Evolutionary conservation across 2,329 filamentous ascomycete genomes (phyloP).

Genomic region (Venturia nashicola): DNA sequence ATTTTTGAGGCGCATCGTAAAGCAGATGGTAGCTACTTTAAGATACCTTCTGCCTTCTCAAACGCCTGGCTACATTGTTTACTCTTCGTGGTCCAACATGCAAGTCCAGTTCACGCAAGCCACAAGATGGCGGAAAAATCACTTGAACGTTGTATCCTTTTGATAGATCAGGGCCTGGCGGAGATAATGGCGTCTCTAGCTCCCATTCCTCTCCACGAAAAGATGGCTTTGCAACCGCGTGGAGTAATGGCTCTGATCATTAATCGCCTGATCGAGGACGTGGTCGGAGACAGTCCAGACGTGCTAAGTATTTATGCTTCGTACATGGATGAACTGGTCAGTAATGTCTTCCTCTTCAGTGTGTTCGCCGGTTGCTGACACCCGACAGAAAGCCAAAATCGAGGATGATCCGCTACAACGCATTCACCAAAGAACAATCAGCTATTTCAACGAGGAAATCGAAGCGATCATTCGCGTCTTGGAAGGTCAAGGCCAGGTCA

Average conservation of each 20-base stretch:
- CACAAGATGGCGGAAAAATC: background rate
- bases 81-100: background rate
- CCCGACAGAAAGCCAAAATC: background rate
- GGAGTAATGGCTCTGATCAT: background rate
- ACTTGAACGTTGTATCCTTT: background rate
- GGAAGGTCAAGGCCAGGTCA: background rate
- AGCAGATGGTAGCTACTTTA: background rate
- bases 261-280: background rate
- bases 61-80: constrained; percentile 4
- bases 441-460: constrained; percentile 2
- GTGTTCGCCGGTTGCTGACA: background rate
- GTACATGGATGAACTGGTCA: constrained; percentile 1
- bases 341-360: background rate
- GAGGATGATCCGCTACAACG: constrained; percentile 3
- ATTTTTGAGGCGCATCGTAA: background rate
- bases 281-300: background rate
- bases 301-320: background rate
- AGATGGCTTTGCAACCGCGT: background rate
- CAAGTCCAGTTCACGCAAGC: background rate
- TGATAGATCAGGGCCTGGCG: background rate
- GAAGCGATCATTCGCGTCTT: background rate
- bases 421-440: constrained; percentile 2
- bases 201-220: background rate
- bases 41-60: background rate
- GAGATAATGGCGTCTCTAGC: background rate